These are phyloP conservation scores for Leccinum subgranulosum DNA, from an alignment of 768 basidiomycete species.

Conservation along the genomic window DNA sequence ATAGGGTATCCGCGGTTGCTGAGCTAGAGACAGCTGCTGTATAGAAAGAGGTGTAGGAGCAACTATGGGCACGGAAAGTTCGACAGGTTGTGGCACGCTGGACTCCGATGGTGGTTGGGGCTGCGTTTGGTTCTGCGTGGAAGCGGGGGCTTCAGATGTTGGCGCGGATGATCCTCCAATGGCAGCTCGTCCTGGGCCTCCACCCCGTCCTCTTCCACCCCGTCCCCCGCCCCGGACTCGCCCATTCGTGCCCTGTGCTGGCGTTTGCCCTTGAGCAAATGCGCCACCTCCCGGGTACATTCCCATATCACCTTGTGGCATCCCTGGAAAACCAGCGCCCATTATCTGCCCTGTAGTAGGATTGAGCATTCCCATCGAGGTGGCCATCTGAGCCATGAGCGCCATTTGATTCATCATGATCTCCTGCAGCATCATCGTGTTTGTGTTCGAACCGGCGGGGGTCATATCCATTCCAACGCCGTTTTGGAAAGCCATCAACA, in stretches of 20 bases:
- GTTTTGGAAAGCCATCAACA: constrained; percentile 48
- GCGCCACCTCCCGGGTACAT: constrained; percentile 38
- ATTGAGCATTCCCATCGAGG: constrained; percentile 75
- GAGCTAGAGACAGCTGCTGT: constrained; percentile 9
- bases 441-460: constrained; percentile 55
- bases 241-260: constrained; percentile 26
- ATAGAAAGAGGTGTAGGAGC: constrained; percentile 24
- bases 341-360: constrained; percentile 55
- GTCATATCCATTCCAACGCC: constrained; percentile 41
- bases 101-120: constrained; percentile 17
- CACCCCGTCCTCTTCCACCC: constrained; percentile 45
- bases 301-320: constrained; percentile 51
- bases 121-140: constrained; percentile 20
- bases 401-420: constrained; percentile 93
- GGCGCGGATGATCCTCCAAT: constrained; percentile 23
- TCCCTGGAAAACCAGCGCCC: constrained; percentile 55
- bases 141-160: constrained; percentile 15
- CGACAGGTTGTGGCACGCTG: constrained; percentile 4
- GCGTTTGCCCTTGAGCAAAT: constrained; percentile 20
- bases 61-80: constrained; percentile 15
- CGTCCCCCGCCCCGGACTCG: constrained; percentile 45
- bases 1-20: constrained; percentile 43
- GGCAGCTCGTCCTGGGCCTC: constrained; percentile 41
- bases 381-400: constrained; percentile 90
- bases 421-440: constrained; percentile 76